Conservation (phyloP, 805 yeast species). For the Wickerhamomyces sydowiorum region DNA sequence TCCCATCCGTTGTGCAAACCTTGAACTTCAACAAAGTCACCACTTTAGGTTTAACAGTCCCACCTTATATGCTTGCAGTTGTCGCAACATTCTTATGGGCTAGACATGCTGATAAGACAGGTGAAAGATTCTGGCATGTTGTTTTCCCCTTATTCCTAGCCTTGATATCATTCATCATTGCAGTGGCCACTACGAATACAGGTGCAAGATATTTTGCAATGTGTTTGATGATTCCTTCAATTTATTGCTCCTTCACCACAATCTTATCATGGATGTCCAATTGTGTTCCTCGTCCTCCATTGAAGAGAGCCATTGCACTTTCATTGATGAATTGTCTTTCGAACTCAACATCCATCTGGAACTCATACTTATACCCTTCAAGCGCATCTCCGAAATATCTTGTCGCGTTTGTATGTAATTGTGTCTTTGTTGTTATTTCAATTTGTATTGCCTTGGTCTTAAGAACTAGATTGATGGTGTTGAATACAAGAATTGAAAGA, state of each 20-base stretch:
- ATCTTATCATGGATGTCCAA: conserved; percentile 52
- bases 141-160: conserved; percentile 36
- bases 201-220: conserved; percentile 57
- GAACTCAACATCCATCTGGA: conserved; percentile 53
- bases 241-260: conserved; percentile 48
- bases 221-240: conserved; percentile 53
- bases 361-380: conserved; percentile 43
- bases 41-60: conserved; percentile 53
- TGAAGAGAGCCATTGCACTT: conserved; percentile 52
- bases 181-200: conserved; percentile 44
- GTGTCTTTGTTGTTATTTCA: conserved; percentile 38
- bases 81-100: conserved; percentile 47
- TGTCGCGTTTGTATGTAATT: conserved; percentile 41
- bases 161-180: conserved; percentile 39
- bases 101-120: conserved; percentile 48
- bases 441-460: conserved; percentile 33
- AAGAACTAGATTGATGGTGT: conserved; percentile 30
- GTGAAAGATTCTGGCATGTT: conserved; percentile 49
- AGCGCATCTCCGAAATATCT: conserved; percentile 40
- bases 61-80: conserved; percentile 51
- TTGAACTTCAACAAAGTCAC: conserved; percentile 43
- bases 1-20: conserved; percentile 55
- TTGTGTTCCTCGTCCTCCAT: conserved; percentile 51
- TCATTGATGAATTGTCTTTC: conserved; percentile 52
- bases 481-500: conserved; percentile 36